Evolutionary conservation across 306 rosid genomes (phyloP).

Genomic region (Gynostemma pentaphyllum): DNA sequence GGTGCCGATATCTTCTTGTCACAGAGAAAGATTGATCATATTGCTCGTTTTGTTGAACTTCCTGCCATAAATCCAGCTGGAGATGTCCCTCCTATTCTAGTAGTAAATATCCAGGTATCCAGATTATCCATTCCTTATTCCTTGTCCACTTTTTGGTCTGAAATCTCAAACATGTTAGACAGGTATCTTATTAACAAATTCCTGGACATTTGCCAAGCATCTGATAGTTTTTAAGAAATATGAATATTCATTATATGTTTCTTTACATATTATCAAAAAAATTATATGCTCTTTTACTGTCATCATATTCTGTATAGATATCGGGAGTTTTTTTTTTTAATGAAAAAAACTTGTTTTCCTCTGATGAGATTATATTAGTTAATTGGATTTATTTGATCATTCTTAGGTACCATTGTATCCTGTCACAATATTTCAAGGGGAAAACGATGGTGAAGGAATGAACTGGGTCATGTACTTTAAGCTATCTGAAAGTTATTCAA

Average conservation of each 20-base stretch:
- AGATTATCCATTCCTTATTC: background rate
- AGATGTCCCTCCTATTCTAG: slow-evolving; percentile 72
- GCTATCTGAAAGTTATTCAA: slow-evolving; percentile 61
- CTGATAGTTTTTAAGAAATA: background rate
- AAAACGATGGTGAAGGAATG: slow-evolving; percentile 96
- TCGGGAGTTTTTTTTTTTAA: background rate
- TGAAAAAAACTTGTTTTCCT: background rate
- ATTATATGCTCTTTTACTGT: no score
- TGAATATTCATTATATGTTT: background rate
- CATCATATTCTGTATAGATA: background rate
- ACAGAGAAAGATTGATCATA: slow-evolving; percentile 68
- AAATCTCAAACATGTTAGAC: background rate
- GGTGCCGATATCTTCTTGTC: slow-evolving; percentile 77
- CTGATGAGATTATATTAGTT: background rate
- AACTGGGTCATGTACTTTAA: slow-evolving; percentile 76
- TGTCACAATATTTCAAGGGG: slow-evolving; percentile 68
- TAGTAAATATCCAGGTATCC: slow-evolving; percentile 79
- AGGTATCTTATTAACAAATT: background rate
- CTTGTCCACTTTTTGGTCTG: background rate
- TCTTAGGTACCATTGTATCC: slow-evolving; percentile 83
- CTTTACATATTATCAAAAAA: no score
- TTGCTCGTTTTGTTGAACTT: slow-evolving; percentile 89
- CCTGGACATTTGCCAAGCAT: background rate
- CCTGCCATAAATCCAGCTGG: slow-evolving; percentile 49
- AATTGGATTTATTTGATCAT: slow-evolving; percentile 2